Evolutionary conservation across 2,329 filamentous ascomycete genomes (phyloP), one percentile per base, ranked within the genome.

Genomic region (Aspergillus puulaauensis): DNA sequence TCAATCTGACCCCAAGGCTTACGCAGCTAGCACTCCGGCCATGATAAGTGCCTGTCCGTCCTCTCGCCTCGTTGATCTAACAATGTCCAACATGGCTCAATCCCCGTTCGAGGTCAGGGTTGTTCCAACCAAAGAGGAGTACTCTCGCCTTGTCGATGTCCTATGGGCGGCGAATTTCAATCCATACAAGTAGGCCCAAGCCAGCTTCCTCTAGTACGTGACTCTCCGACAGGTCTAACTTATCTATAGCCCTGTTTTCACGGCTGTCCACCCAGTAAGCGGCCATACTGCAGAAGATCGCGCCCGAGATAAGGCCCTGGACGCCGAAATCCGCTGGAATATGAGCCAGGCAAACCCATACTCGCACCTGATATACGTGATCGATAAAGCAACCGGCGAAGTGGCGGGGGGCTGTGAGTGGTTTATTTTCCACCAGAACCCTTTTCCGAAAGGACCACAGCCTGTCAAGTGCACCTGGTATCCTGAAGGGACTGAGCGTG

Each of bases 321-420:
- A 64, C 45, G 59, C 60, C 14, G 54, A 61, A 3, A 49, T 64
- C 27, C 60, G 56, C 23, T 64, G 62, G 62, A 49, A 49, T 4
- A 56, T 58, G 0, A 56, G 57, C 46, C 23, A 47, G 6, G 54
- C 52, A 12, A 64, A 61, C 19, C 58, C 58, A 1, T 44, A 37
- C 46, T 64, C 62, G 1, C 56, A 59, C 31, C 37, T 61, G 6
- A 60, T 62, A 41, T 64, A 61, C 17, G 60, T 50, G 7, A 47
- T 64, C 11, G 62, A 64, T 33, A 62, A 54, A 31, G 31, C 49
- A 17, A 61, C 56, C 14, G 60, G 57, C 15, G 33, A 50, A 17
- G 60, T 64, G 0, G 62, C 54, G 14, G 60, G 62, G 0, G 58
- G 60, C 33, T 61, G 60, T 12, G 62, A 64, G 56, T 64, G 62